A percentile compares a stretch with the other conserved stretches of the same genome.
Conservation (phyloP, 2,329 filamentous ascomycete genomes). For the Colletotrichum gigasporum region DNA sequence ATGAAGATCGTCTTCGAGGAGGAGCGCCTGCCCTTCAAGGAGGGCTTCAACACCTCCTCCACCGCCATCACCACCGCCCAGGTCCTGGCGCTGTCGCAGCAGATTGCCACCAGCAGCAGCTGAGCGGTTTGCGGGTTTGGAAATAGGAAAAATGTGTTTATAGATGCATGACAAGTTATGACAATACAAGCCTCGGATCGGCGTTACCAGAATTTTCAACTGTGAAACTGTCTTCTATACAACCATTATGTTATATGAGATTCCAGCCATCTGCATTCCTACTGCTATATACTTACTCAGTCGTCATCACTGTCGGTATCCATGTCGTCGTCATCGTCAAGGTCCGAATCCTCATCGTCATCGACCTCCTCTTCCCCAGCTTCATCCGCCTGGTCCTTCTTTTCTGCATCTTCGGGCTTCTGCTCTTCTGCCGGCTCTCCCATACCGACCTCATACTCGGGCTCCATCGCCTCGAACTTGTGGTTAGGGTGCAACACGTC, state of each 20-base stretch:
- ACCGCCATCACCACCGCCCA: slow-evolving; percentile 9
- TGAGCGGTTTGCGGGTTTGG: no score
- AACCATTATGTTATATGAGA: no score
- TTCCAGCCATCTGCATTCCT: no score
- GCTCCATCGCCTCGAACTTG: not conserved
- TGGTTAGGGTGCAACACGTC: not conserved
- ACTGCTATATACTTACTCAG: no score
- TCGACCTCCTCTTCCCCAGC: not conserved
- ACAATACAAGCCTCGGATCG: no score
- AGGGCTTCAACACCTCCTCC: slow-evolving; percentile 15
- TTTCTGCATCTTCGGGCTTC: not conserved
- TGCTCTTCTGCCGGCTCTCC: no score
- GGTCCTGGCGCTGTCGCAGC: slow-evolving; percentile 20
- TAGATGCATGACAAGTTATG: no score
- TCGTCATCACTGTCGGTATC: not conserved
- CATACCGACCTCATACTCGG: slow-evolving; percentile 3
- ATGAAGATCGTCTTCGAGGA: slow-evolving; percentile 21
- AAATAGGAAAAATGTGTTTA: no score
- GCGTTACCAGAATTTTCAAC: no score
- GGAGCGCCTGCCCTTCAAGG: slow-evolving; percentile 26
- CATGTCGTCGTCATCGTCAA: not conserved
- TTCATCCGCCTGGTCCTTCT: not conserved
- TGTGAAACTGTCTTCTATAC: no score
- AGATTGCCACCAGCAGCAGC: slow-evolving; percentile 18
- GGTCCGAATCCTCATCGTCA: not conserved